Evolutionary conservation across 495 filamentous ascomycete genomes (phyloP).

Genomic region (Neohortaea acidophila): DNA sequence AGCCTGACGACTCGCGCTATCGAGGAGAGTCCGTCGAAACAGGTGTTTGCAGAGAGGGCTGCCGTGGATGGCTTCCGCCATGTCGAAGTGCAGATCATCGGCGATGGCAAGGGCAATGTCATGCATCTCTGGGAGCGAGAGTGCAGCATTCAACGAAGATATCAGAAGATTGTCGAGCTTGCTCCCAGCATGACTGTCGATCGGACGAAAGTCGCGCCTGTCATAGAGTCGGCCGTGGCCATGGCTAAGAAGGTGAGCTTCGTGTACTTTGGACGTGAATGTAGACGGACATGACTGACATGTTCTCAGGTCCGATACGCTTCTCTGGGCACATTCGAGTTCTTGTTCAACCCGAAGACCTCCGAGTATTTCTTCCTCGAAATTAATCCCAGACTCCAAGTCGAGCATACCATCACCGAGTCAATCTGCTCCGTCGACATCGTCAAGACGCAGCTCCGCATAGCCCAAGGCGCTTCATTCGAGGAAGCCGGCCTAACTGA

Average conservation of each 20-base stretch:
- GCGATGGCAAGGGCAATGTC: constrained; percentile 25
- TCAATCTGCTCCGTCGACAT: constrained; percentile 24
- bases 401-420: constrained; percentile 41
- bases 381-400: constrained; percentile 30
- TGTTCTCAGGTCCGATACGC: constrained; percentile 21
- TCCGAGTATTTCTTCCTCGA: constrained; percentile 27
- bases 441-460: constrained; percentile 36
- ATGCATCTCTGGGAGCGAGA: constrained; percentile 29
- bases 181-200: constrained; percentile 32
- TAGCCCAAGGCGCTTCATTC: constrained; percentile 38
- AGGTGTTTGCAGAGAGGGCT: constrained; percentile 35
- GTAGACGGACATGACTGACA: neutral
- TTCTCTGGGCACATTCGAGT: constrained; percentile 30
- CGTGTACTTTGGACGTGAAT: neutral
- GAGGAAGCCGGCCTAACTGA: constrained; percentile 28
- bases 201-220: constrained; percentile 25
- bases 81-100: constrained; percentile 29
- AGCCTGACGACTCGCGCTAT: constrained; percentile 21
- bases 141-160: constrained; percentile 28
- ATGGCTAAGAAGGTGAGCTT: constrained; percentile 24
- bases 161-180: constrained; percentile 30
- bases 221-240: constrained; percentile 24
- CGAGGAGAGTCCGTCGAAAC: constrained; percentile 36
- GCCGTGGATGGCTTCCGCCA: constrained; percentile 30
- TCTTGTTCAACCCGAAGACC: constrained; percentile 25